Conservation (phyloP, 495 filamentous ascomycete species). For the Neurospora sp. region DNA sequence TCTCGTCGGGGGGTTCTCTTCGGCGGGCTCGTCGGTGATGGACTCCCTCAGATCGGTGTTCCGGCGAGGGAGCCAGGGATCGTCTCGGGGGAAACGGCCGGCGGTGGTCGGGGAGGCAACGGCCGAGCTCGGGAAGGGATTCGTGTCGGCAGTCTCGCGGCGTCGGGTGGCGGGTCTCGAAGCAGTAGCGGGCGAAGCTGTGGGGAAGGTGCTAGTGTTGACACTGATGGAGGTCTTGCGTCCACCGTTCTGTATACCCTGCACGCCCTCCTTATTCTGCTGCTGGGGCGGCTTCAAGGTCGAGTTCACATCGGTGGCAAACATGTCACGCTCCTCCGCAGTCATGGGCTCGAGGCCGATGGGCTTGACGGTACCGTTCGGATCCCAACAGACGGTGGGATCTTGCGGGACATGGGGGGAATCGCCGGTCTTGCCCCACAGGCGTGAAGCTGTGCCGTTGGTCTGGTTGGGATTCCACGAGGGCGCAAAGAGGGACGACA, state of each 20-base stretch:
- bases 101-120: slow-evolving; percentile 39
- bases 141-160: slow-evolving; percentile 79
- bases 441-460: slow-evolving; percentile 50
- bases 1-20: slow-evolving; percentile 27
- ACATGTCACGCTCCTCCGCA: slow-evolving; percentile 75
- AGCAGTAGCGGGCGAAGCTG: slow-evolving; percentile 52
- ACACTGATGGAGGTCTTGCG: slow-evolving; percentile 73
- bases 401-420: slow-evolving; percentile 42
- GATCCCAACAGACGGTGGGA: slow-evolving; percentile 81
- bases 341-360: slow-evolving; percentile 68
- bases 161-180: slow-evolving; percentile 63
- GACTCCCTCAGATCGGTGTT: slow-evolving; percentile 49
- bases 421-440: slow-evolving; percentile 73
- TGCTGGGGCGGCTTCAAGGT: slow-evolving; percentile 69
- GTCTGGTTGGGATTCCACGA: slow-evolving; percentile 65
- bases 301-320: slow-evolving; percentile 82
- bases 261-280: slow-evolving; percentile 55
- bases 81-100: slow-evolving; percentile 39
- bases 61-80: slow-evolving; percentile 58
- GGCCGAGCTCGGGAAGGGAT: slow-evolving; percentile 47
- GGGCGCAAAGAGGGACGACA: slow-evolving; percentile 56
- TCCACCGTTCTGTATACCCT: slow-evolving; percentile 35
- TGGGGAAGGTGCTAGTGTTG: slow-evolving; percentile 30
- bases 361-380: slow-evolving; percentile 59
- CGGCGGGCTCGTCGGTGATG: slow-evolving; percentile 38